Conservation (phyloP, 495 filamentous ascomycete genomes). For the Penicillium lividum region DNA sequence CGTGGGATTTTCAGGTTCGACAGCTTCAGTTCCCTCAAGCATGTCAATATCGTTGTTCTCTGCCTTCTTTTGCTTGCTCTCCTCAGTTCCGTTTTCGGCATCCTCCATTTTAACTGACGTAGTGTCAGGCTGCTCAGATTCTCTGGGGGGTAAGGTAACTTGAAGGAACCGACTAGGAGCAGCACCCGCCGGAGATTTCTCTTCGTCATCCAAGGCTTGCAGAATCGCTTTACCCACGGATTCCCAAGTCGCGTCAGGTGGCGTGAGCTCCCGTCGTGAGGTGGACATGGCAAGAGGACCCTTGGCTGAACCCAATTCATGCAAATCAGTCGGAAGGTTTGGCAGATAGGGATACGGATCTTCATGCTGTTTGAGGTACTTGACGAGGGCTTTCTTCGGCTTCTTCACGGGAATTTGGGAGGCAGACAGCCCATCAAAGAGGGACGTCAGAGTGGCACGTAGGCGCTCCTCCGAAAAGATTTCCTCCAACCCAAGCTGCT, state of each 20-base stretch:
- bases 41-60: slow-evolving; percentile 19
- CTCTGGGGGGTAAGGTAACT: slow-evolving; percentile 37
- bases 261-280: slow-evolving; percentile 34
- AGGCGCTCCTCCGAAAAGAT: slow-evolving; percentile 79
- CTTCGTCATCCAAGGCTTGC: slow-evolving; percentile 46
- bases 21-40: slow-evolving; percentile 12
- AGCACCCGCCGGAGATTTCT: slow-evolving; percentile 33
- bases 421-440: slow-evolving; percentile 73
- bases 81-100: slow-evolving; percentile 10
- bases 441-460: slow-evolving; percentile 60
- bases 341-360: slow-evolving; percentile 81
- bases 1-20: slow-evolving; percentile 17
- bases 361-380: slow-evolving; percentile 62
- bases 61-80: background rate
- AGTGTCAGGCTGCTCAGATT: slow-evolving; percentile 18
- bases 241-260: slow-evolving; percentile 50
- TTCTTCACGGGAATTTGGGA: slow-evolving; percentile 64
- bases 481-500: slow-evolving; percentile 82
- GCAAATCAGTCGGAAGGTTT: slow-evolving; percentile 40
- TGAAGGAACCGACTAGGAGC: slow-evolving; percentile 41
- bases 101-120: slow-evolving; percentile 22
- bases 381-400: slow-evolving; percentile 62
- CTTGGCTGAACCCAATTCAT: slow-evolving; percentile 31
- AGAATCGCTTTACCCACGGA: slow-evolving; percentile 60
- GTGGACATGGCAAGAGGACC: slow-evolving; percentile 31